A percentile compares a stretch with the other conserved stretches of the same genome.
Conservation (phyloP, 352 stramenopile species). For the Pythium chondricola region DNA sequence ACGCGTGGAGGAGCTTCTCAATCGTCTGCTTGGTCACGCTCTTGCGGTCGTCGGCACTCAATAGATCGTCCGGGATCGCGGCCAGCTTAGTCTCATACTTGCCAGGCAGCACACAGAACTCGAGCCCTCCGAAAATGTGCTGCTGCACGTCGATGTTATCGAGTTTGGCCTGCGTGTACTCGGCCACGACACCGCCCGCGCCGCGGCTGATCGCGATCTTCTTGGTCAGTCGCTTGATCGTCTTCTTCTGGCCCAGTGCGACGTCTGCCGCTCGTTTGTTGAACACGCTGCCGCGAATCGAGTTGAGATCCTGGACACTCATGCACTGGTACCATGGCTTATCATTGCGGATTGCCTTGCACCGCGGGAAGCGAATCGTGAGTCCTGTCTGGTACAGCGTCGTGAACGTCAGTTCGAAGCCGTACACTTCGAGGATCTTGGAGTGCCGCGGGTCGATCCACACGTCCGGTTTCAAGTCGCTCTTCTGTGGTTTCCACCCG, state of each 20-base stretch:
- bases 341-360: slow-evolving; percentile 76
- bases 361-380: slow-evolving; percentile 75
- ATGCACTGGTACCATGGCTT: slow-evolving; percentile 82
- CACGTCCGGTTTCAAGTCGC: slow-evolving; percentile 66
- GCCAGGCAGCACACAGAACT: slow-evolving; percentile 77
- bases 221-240: slow-evolving; percentile 36
- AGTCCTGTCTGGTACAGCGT: slow-evolving; percentile 75
- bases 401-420: slow-evolving; percentile 80
- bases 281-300: slow-evolving; percentile 45
- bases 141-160: slow-evolving; percentile 44
- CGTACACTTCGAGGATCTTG: slow-evolving; percentile 81
- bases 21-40: slow-evolving; percentile 56
- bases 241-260: slow-evolving; percentile 55
- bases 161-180: slow-evolving; percentile 60
- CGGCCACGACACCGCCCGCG: slow-evolving; percentile 36
- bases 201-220: slow-evolving; percentile 16
- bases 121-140: slow-evolving; percentile 57
- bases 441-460: slow-evolving; percentile 80
- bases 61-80: slow-evolving; percentile 28
- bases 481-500: slow-evolving; percentile 72
- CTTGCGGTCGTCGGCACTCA: slow-evolving; percentile 16
- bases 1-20: slow-evolving; percentile 71
- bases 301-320: slow-evolving; percentile 70
- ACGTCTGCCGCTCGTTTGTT: slow-evolving; percentile 75
- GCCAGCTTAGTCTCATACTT: slow-evolving; percentile 38